Base-by-base conservation (phyloP, 768 basidiomycete species). In the Calocera cornea region DNA sequence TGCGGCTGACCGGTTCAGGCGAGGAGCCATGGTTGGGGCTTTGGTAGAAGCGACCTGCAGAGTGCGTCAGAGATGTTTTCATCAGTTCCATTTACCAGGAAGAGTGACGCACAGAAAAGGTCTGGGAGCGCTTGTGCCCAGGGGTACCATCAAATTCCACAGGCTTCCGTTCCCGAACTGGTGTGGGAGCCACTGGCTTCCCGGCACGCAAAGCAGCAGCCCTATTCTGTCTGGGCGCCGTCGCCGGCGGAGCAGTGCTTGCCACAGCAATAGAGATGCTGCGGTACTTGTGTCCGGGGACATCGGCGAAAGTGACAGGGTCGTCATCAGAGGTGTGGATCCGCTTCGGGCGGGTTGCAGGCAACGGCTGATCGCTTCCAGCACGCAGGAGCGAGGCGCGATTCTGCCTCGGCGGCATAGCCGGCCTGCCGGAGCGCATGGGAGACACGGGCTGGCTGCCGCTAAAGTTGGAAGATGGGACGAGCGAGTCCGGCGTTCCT, bases 181-280 rank as follows among this genome's bases (percentile, higher is more conserved):
- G 24, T 10, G 27, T 29, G 14, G 54, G 27, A 2, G 54, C 83
- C 1, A 83, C 69, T 0, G 77, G 74, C 63, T 82, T 69, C 8
- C 89, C 89, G 1, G 85, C 85, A 41, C 91, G 86, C 2, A 93
- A 80, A 2, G 85, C 83, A 0, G 91, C 87, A 0, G 89, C 86
- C 60, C 83, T 83, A 2, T 89, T 89, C 66, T 84, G 86, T 64
- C 91, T 87, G 0, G 91, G 91, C 7, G 84, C 81, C 65, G 92
- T 91, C 70, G 85, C 83, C 0, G 91, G 91, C 22, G 79, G 75
- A 17, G 85, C 85, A 24, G 87, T 90, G 24, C 86, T 88, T 16
- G 90, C 86, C 10, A 93, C 91, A 0, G 78, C 67, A 64, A 93
- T 89, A 22, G 34, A 22, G 1, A 65, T 66, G 41, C 63, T 31